Evolutionary conservation across 1,284 basidiomycete genomes (phyloP).

Genomic region (Clitocybe nebularis): DNA sequence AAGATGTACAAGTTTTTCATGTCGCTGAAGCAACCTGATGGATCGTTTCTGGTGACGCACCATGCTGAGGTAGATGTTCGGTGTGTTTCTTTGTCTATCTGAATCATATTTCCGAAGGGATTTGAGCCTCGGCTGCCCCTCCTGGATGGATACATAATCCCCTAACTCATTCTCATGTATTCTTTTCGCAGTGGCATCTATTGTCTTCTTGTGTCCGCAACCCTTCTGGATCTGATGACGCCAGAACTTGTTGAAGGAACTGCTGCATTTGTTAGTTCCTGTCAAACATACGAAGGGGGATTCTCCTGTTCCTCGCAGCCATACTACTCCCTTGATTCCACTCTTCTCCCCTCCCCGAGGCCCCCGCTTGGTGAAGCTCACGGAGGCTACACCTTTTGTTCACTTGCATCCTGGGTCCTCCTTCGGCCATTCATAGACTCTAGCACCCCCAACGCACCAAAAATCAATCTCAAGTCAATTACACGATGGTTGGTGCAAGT

Average conservation of each 20-base stretch:
- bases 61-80: constrained; percentile 93
- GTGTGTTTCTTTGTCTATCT: constrained; percentile 34
- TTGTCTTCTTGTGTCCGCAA: constrained; percentile 41
- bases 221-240: constrained; percentile 69
- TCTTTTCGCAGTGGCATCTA: constrained; percentile 37
- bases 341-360: constrained; percentile 35
- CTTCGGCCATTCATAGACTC: constrained; percentile 51
- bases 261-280: constrained; percentile 67
- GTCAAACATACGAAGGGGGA: constrained; percentile 98
- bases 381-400: constrained; percentile 96
- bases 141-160: too few species aligned
- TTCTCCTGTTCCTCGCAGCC: constrained; percentile 85
- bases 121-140: too few species aligned
- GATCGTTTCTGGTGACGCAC: constrained; percentile 87
- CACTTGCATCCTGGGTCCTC: constrained; percentile 81
- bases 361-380: constrained; percentile 90
- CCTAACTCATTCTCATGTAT: constrained; percentile 2
- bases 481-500: constrained; percentile 84
- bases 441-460: constrained; percentile 20
- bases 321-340: constrained; percentile 35
- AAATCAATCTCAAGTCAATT: constrained; percentile 60
- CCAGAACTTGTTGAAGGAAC: constrained; percentile 78
- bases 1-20: constrained; percentile 89
- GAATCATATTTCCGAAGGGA: too few species aligned
- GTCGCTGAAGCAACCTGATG: constrained; percentile 91